These are phyloP conservation scores for Heterobasidion occidentale DNA, from an alignment of 1,284 basidiomycete species.

Conservation along the genomic window DNA sequence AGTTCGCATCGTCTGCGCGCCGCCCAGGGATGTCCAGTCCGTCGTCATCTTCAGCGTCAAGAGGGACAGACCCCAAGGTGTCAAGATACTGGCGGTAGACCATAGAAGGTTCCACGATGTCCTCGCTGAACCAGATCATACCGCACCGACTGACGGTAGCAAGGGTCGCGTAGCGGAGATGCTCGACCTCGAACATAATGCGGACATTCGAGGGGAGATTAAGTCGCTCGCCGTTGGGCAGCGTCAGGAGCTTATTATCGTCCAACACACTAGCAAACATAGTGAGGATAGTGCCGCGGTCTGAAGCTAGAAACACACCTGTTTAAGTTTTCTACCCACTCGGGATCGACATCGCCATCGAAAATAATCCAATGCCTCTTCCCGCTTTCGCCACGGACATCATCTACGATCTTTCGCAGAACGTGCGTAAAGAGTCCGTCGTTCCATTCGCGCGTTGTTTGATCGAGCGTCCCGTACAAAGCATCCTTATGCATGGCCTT, in stretches of 20 bases:
- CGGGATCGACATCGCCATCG: slow-evolving; percentile 98
- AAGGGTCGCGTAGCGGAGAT: slow-evolving; percentile 93
- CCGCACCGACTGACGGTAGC: slow-evolving; percentile 99
- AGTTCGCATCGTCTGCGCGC: slow-evolving; percentile 41
- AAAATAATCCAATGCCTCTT: slow-evolving; percentile 99
- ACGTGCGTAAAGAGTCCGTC: slow-evolving; percentile 99
- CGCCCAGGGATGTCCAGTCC: slow-evolving; percentile 51
- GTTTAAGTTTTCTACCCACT: slow-evolving; percentile 99
- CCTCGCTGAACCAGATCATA: slow-evolving; percentile 99
- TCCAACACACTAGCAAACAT: slow-evolving; percentile 76
- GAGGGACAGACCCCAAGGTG: slow-evolving; percentile 66
- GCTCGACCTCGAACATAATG: slow-evolving; percentile 99
- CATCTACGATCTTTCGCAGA: slow-evolving; percentile 95
- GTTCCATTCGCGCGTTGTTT: slow-evolving; percentile 98
- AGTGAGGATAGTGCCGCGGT: neutral
- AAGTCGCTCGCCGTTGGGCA: slow-evolving; percentile 97
- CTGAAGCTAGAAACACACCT: slow-evolving; percentile 43
- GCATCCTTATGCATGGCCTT: slow-evolving; percentile 99
- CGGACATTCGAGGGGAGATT: slow-evolving; percentile 96
- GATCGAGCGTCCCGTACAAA: slow-evolving; percentile 94
- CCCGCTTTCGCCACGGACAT: slow-evolving; percentile 93
- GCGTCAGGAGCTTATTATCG: slow-evolving; percentile 95
- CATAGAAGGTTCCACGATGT: slow-evolving; percentile 89
- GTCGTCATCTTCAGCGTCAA: slow-evolving; percentile 92
- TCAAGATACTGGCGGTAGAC: slow-evolving; percentile 87